Conservation (phyloP, 1,139 yeast genomes). For the Yarrowia galli region DNA sequence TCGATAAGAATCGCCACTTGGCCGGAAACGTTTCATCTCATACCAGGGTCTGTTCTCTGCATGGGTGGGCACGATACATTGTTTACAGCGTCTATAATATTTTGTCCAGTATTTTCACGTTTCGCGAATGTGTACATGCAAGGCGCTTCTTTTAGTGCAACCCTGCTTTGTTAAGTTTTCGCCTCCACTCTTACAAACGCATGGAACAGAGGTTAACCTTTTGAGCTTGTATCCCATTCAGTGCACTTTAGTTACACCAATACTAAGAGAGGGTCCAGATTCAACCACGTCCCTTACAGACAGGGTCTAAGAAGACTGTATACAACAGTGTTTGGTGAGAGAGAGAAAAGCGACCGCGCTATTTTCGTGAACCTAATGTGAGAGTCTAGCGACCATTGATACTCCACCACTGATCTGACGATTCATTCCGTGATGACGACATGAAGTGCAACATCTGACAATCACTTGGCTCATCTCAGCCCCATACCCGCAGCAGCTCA, state of each 20-base stretch:
- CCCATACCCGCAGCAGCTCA: conserved; percentile 3
- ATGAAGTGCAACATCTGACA: neutral
- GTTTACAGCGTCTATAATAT: neutral
- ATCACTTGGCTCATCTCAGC: conserved; percentile 1
- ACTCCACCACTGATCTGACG: no score
- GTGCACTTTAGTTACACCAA: no score
- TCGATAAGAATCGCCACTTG: no score
- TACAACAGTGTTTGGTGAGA: neutral
- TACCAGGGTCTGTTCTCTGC: no score
- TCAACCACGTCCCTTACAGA: conserved; percentile 8
- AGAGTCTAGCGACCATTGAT: no score
- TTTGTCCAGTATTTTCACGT: neutral
- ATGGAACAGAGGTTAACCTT: conserved; percentile 1
- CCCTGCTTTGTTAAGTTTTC: neutral
- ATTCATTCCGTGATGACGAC: neutral
- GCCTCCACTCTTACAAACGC: conserved; percentile 33
- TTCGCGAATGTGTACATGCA: neutral
- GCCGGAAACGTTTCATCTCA: no score
- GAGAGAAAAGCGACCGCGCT: neutral
- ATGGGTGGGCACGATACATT: neutral
- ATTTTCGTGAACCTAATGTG: neutral
- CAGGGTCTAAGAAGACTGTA: conserved; percentile 3
- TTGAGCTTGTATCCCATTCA: neutral
- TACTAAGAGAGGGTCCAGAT: conserved; percentile 12
- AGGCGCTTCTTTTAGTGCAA: conserved; percentile 2